phyloP scores from a whole-genome alignment of 371 early-diverging fungal genomes.

The Sporodiniella umbellata region DNA sequence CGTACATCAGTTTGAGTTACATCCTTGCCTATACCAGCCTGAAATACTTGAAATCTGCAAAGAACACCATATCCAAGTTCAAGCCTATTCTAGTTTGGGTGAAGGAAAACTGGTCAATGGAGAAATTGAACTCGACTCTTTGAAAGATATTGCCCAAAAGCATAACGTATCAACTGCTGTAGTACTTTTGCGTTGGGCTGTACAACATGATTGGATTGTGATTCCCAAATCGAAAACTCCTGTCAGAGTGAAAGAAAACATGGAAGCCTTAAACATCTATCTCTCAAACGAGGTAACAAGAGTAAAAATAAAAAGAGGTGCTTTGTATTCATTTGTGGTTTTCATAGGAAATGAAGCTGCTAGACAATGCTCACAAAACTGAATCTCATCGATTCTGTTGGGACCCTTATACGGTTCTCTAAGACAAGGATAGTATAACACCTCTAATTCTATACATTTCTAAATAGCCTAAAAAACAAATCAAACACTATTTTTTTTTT shows the following conservation, averaged over 20 bases:
- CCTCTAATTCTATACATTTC: no score
- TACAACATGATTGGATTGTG: conserved; percentile 59
- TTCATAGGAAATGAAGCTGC: conserved; percentile 50
- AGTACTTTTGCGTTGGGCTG: conserved; percentile 77
- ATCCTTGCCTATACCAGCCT: conserved; percentile 51
- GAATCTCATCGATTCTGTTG: conserved; percentile 64
- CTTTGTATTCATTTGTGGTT: neutral
- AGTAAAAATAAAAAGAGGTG: neutral
- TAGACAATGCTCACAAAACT: conserved; percentile 45
- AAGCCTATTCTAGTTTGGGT: conserved; percentile 92
- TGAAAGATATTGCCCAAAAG: conserved; percentile 34
- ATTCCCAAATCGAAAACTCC: conserved; percentile 65
- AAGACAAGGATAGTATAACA: neutral
- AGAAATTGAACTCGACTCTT: conserved; percentile 7
- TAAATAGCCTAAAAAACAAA: no score
- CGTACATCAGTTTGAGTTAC: conserved; percentile 75
- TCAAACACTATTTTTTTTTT: no score
- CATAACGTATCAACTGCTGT: conserved; percentile 54
- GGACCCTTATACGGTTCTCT: conserved; percentile 49
- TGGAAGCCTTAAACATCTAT: conserved; percentile 40
- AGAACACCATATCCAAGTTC: conserved; percentile 48
- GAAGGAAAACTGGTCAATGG: conserved; percentile 68
- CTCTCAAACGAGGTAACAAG: conserved; percentile 41
- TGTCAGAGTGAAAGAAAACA: conserved; percentile 54
- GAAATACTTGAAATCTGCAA: conserved; percentile 31